Percentiles rank a stretch among this genome's conserved stretches.
These are phyloP conservation scores for Dryas alaskensis DNA, from an alignment of 306 rosid species.

Conservation along the genomic window DNA sequence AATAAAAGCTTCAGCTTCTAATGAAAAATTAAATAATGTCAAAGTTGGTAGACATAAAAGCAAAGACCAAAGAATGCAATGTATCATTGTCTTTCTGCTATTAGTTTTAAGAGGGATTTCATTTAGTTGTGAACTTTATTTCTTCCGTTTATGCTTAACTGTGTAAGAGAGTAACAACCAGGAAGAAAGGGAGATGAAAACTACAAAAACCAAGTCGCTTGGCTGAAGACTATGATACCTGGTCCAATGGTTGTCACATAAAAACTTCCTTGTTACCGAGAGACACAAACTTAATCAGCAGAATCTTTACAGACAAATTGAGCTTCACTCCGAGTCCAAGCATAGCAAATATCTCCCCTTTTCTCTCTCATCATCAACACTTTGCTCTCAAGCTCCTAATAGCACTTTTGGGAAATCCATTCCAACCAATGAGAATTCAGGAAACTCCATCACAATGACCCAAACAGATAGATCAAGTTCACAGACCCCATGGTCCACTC, in stretches of 20 bases:
- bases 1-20: not conserved
- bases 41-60: not conserved
- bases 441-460: constrained; percentile 52
- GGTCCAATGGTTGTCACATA: constrained; percentile 33
- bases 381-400: constrained; percentile 20
- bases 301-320: constrained; percentile 16
- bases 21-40: not conserved
- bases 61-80: not conserved
- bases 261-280: constrained; percentile 24
- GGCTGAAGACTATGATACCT: constrained; percentile 15
- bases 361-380: constrained; percentile 52
- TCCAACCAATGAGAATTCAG: constrained; percentile 61
- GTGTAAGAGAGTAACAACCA: not conserved
- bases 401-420: constrained; percentile 47
- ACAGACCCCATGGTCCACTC: not conserved
- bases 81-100: not conserved
- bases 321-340: not conserved
- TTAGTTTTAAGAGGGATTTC: not conserved
- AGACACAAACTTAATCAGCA: constrained; percentile 18
- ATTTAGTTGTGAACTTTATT: not conserved
- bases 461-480: constrained; percentile 35
- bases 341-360: constrained; percentile 6
- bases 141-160: not conserved
- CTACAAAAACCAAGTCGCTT: not conserved
- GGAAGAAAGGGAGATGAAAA: not conserved